Base-by-base conservation (phyloP, 345 rosid species). In the Rhodamnia argentea region DNA sequence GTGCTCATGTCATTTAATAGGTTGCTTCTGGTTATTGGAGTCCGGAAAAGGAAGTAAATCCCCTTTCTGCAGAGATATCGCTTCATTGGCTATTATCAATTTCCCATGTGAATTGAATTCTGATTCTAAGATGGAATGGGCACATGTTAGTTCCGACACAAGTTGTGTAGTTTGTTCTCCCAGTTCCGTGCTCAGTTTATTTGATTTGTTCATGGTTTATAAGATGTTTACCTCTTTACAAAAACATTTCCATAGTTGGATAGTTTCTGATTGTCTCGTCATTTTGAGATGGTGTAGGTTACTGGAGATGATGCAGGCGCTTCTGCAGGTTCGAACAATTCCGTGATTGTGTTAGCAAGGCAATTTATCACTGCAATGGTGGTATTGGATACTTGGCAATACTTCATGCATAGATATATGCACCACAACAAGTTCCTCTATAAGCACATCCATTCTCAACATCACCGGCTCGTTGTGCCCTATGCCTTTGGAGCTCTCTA, bases 391-490 rank as follows among this genome's bases (percentile, higher is more conserved):
- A 93, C 97, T 5, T 95, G 98, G 98, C 97, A 95, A 82, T 95
- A 95, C 88, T 94, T 95, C 74, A 90, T 95, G 94, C 98, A 95
- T 88, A 90, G 98, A 87, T 95, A 90, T 86, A 93, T 94, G 95
- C 97, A 95, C 88, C 92, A 93, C 86, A 94, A 94, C 94, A 94
- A 94, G 92, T 94, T 94, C 91, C 89, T 95, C 76, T 95, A 95
- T 88, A 93, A 90, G 74, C 98, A 94, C 60, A 88, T 95, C 85
- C 98, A 95, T 89, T 95, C 97, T 57, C 95, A 88, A 74, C 98
- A 95, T 86, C 98, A 95, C 82, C 96, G 96, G 29, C 97, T 95
- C 26, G 89, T 95, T 23, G 97, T 94, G n/a, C 98, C 98, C 20
- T 94, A 95, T 58, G 94, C 98, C 5, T 95, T 91, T 87, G 98